Evolutionary conservation across 2,329 filamentous ascomycete genomes (phyloP), one percentile per base, ranked within the genome.

Genomic region (Fusarium armeniacum): DNA sequence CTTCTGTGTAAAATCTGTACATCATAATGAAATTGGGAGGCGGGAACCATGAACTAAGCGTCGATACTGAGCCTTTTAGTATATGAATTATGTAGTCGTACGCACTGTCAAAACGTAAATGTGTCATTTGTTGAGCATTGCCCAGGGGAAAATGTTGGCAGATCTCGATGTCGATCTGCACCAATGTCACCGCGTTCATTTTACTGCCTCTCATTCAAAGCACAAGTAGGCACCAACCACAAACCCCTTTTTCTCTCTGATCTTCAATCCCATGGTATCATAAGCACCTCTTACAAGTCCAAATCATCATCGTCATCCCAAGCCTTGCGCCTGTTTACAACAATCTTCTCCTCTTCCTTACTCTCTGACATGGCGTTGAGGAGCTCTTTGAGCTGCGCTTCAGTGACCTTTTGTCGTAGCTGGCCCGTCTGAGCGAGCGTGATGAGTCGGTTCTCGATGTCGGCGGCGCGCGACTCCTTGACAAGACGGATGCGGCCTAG

Each of bases 401-500:
- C 96, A 2, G 92, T 95, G 47, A 99, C 93, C 79, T 97, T 97
- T 67, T 89, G 83, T 57, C 93, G 86, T 74, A 99, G 84, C 84
- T 98, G 96, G 26, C 95, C 94, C 26, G 90, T 88, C 76, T 94
- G 89, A 62, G 96, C 95, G 61, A 99, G 88, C 89, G 91, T 94
- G 80, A 99, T 94, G 59, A 99, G 87, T 52, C 95, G 84, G 85
- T 97, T 94, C 84, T 99, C 96, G 60, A 99, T 89, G 76, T 98
- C 94, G 66, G 87, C 88, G 36, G 96, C 96, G 76, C 96, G 93
- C 74, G 91, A 90, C 79, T 94, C 93, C 83, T 98, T 98, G 77
- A 99, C 96, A 65, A 99, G 90, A 35, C 95, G 91, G 82, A 99
- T 98, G 71, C 96, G 93, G 60, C 93, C 93, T 2, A 99, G 87